Conservation (phyloP, 2,329 filamentous ascomycete species). For the Capronia americana region DNA sequence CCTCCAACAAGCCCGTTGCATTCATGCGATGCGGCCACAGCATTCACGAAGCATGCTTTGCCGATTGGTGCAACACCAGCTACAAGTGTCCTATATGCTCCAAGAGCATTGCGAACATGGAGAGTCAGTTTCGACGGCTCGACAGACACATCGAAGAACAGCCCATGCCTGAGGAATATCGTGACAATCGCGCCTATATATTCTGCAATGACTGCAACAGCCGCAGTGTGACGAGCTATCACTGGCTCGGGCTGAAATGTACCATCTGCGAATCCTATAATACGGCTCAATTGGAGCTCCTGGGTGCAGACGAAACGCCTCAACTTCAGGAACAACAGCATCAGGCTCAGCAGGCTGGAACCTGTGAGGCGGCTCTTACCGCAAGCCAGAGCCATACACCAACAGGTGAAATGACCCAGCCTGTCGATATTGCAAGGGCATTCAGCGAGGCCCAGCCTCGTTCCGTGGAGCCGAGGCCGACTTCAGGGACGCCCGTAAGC, state of each 20-base stretch:
- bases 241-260: slow-evolving; percentile 95
- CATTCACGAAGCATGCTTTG: slow-evolving; percentile 89
- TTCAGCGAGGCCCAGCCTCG: slow-evolving; percentile 26
- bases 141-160: slow-evolving; percentile 86
- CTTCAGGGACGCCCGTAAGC: slow-evolving; percentile 36
- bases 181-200: slow-evolving; percentile 78
- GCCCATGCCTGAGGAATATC: slow-evolving; percentile 88
- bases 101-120: slow-evolving; percentile 97
- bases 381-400: slow-evolving; percentile 39
- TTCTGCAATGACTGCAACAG: slow-evolving; percentile 95
- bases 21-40: slow-evolving; percentile 97
- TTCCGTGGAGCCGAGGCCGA: slow-evolving; percentile 35
- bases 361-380: slow-evolving; percentile 38
- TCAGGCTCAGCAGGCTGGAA: slow-evolving; percentile 40
- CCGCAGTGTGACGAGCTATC: slow-evolving; percentile 84
- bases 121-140: slow-evolving; percentile 87
- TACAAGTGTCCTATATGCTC: slow-evolving; percentile 98
- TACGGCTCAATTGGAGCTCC: slow-evolving; percentile 51
- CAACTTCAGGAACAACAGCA: slow-evolving; percentile 36
- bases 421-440: slow-evolving; percentile 21
- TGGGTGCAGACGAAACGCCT: slow-evolving; percentile 44
- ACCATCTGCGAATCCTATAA: slow-evolving; percentile 60
- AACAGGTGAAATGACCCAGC: slow-evolving; percentile 30
- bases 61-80: slow-evolving; percentile 83
- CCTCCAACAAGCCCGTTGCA: slow-evolving; percentile 83